A percentile compares a stretch with the other conserved stretches of the same genome.
These are phyloP conservation scores for Novymonas esmeraldas DNA, from an alignment of 208 protist genomes.

Conservation along the genomic window DNA sequence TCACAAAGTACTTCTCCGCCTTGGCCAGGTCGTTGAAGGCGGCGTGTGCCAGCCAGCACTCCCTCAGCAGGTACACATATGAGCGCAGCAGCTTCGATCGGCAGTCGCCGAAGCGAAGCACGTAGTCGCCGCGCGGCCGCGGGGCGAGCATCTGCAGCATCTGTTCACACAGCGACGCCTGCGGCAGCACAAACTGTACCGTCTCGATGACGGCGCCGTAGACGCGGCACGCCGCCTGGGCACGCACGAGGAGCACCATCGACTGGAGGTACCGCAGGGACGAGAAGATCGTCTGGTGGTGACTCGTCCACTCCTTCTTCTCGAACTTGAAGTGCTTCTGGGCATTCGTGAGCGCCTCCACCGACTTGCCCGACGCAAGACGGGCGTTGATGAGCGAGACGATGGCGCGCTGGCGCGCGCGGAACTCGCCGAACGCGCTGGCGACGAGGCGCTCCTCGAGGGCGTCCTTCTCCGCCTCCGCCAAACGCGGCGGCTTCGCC, in stretches of 20 bases:
- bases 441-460: constrained; percentile 63
- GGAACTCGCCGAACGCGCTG: constrained; percentile 45
- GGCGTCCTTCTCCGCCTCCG: constrained; percentile 46
- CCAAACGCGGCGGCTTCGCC: constrained; percentile 48
- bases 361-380: constrained; percentile 59
- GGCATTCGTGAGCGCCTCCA: constrained; percentile 58
- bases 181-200: constrained; percentile 74
- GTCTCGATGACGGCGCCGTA: constrained; percentile 75
- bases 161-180: constrained; percentile 79
- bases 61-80: constrained; percentile 55
- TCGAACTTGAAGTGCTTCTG: constrained; percentile 76
- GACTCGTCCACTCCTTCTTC: constrained; percentile 65
- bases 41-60: constrained; percentile 71
- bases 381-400: constrained; percentile 61
- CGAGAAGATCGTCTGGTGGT: constrained; percentile 56
- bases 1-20: constrained; percentile 66
- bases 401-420: constrained; percentile 66
- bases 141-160: constrained; percentile 63
- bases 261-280: constrained; percentile 79
- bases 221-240: constrained; percentile 63
- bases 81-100: constrained; percentile 58
- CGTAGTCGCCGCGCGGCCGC: constrained; percentile 37
- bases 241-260: constrained; percentile 74
- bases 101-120: constrained; percentile 72
- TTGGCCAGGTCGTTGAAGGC: constrained; percentile 53